Percentiles rank a stretch among this genome's conserved stretches.
Evolutionary conservation across 345 rosid species (phyloP).

Genomic region (Salix dunnii): DNA sequence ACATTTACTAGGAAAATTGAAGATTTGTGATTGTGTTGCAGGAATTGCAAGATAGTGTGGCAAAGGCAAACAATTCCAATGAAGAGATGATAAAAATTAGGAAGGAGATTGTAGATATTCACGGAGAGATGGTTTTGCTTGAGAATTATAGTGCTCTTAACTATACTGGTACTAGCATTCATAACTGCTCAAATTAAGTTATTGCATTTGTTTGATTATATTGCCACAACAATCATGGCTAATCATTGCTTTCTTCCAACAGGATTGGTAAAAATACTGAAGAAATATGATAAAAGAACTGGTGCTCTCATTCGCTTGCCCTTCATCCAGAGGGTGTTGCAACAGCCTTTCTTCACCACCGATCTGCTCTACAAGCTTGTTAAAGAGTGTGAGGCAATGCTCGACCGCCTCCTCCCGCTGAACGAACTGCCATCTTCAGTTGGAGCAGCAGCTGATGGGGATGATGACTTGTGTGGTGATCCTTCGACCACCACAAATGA

Average conservation of each 20-base stretch:
- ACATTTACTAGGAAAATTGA: not conserved
- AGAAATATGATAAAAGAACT: constrained; percentile 93
- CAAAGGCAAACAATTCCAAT: constrained; percentile 47
- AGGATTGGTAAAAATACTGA: constrained; percentile 89
- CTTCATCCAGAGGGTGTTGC: constrained; percentile 84
- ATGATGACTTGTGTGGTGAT: constrained; percentile 21
- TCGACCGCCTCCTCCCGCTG: constrained; percentile 60
- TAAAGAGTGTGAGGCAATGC: constrained; percentile 78
- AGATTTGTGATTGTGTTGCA: constrained; percentile 27
- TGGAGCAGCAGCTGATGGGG: constrained; percentile 26
- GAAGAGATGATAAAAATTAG: constrained; percentile 60
- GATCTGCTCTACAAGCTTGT: constrained; percentile 80
- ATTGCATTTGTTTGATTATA: not conserved
- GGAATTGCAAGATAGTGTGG: constrained; percentile 75
- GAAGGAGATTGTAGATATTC: constrained; percentile 86
- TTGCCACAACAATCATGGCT: not conserved
- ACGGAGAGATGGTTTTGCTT: constrained; percentile 93
- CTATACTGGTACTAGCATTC: constrained; percentile 59
- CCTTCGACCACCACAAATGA: constrained; percentile 34
- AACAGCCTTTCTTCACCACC: constrained; percentile 88
- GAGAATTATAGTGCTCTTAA: constrained; percentile 96
- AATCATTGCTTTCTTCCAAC: constrained; percentile 3
- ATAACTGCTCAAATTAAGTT: too few species aligned
- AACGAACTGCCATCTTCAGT: constrained; percentile 22
- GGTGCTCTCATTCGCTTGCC: constrained; percentile 89